Base-by-base conservation (phyloP, 768 basidiomycete species). In the Scleroderma citrinum region DNA sequence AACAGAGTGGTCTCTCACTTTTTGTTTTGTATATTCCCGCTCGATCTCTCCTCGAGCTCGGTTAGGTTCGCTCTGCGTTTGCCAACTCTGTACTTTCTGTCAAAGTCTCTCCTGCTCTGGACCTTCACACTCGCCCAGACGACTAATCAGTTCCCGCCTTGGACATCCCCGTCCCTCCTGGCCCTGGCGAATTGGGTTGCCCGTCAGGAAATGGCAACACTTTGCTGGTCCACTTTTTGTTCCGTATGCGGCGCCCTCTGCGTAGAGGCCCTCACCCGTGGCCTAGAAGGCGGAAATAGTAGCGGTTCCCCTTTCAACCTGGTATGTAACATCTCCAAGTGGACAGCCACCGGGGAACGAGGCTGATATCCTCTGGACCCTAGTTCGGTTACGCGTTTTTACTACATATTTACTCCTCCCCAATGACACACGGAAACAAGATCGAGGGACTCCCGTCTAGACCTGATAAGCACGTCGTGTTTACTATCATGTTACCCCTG, bases 331-430 rank as follows among this genome's bases (percentile, higher is more conserved):
- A 51, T n/a, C 56, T 26, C 48, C 35, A n/a, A 30, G 38, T 52
- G 44, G 17, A 53, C 51, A 48, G 19, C 14, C 36, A 21, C 11
- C 23, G 11, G n/a, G 37, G 43, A 49, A 41, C 44, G 40, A 23
- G 14, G 40, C 41, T n/a, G 42, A 44, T 36, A 29, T 47, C 35
- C 56, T 37, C 35, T 29, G 38, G 42, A 2, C 36, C 10, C 26
- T 54, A 87, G 86, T 79, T 88, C 53, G 85, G 83, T 19, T 90
- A 88, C 56, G 81, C 85, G 1, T 87, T 88, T 63, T 71, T 87
- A 29, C 66, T 90, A 17, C 82, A 89, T 53, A 75, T 87, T 7
- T 88, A 87, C 67, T 78, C 84, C 0, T 80, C 82, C 2, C 82
- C 84, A 0, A 58, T 81, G 35, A 76, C 82, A 5, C 83, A 85